Percentiles rank a stretch among this genome's conserved stretches.
Evolutionary conservation across 805 yeast species (phyloP).

Genomic region (Candida railenensis): DNA sequence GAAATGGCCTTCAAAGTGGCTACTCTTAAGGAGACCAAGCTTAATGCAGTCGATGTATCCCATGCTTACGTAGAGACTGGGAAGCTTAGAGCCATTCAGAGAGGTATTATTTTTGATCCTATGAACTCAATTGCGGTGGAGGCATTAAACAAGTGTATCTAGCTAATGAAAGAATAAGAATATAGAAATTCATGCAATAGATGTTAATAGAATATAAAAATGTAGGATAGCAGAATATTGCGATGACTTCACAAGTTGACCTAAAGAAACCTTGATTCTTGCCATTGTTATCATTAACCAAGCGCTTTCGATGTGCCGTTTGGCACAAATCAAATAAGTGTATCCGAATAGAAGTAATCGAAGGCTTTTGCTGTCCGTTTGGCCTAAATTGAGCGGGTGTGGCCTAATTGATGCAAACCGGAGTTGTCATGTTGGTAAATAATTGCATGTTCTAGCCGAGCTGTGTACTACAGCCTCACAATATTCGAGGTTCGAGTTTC

Average conservation of each 20-base stretch:
- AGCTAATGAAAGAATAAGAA: background rate
- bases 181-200: background rate
- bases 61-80: constrained; percentile 50
- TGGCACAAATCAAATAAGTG: too few relatives aligned
- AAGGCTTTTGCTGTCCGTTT: too few relatives aligned
- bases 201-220: background rate
- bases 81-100: constrained; percentile 54
- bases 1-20: constrained; percentile 61
- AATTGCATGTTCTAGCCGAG: background rate
- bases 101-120: constrained; percentile 68
- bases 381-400: too few relatives aligned
- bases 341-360: too few relatives aligned
- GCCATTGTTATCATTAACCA: too few relatives aligned
- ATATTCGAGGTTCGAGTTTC: background rate
- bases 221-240: too few relatives aligned
- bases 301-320: too few relatives aligned
- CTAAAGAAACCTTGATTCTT: too few relatives aligned
- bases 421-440: too few relatives aligned
- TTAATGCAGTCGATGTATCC: constrained; percentile 52
- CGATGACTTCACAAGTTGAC: too few relatives aligned
- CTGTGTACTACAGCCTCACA: background rate
- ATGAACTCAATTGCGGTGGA: constrained; percentile 13
- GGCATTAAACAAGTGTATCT: constrained; percentile 9
- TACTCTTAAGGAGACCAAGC: constrained; percentile 45
- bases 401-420: too few relatives aligned